Evolutionary conservation across 257 asterid genomes (phyloP).

Genomic region (Solanum piurae): DNA sequence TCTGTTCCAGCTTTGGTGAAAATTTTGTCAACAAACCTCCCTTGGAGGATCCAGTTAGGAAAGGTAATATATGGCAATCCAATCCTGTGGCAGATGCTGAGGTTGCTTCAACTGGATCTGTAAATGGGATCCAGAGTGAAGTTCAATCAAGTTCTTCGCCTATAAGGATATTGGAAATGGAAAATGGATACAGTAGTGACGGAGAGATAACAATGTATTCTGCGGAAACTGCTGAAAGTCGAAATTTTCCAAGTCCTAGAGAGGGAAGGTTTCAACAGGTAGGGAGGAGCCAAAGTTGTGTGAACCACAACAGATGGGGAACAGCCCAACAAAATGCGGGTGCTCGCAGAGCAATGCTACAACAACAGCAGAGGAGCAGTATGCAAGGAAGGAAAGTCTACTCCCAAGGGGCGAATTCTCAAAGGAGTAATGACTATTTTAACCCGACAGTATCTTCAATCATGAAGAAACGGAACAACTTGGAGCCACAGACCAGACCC

Average conservation of each 20-base stretch:
- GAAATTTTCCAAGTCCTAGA: slow-evolving; percentile 66
- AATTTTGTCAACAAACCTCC: slow-evolving; percentile 21
- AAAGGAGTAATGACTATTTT: slow-evolving; percentile 74
- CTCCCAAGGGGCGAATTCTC: slow-evolving; percentile 79
- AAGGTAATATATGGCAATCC: slow-evolving; percentile 20
- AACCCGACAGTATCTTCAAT: slow-evolving; percentile 91
- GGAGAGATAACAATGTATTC: slow-evolving; percentile 98
- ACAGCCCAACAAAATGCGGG: slow-evolving; percentile 40
- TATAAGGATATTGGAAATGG: slow-evolving; percentile 25
- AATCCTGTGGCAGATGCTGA: slow-evolving; percentile 45
- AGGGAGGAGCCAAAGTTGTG: slow-evolving; percentile 94
- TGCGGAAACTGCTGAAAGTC: slow-evolving; percentile 99
- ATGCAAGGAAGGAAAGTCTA: slow-evolving; percentile 60
- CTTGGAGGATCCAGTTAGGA: not conserved
- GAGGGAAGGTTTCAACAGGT: slow-evolving; percentile 47
- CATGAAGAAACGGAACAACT: slow-evolving; percentile 73
- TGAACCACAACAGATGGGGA: slow-evolving; percentile 71
- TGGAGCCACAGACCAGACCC: slow-evolving; percentile 36
- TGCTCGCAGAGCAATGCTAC: slow-evolving; percentile 43
- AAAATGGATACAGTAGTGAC: slow-evolving; percentile 69
- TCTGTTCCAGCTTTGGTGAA: slow-evolving; percentile 27
- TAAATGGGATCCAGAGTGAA: slow-evolving; percentile 63
- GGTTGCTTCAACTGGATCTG: slow-evolving; percentile 70
- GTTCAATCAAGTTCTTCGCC: slow-evolving; percentile 47
- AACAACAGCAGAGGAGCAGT: slow-evolving; percentile 61